These are phyloP conservation scores for Phytophthora brassicae DNA, from an alignment of 352 stramenopile species.

Conservation along the genomic window DNA sequence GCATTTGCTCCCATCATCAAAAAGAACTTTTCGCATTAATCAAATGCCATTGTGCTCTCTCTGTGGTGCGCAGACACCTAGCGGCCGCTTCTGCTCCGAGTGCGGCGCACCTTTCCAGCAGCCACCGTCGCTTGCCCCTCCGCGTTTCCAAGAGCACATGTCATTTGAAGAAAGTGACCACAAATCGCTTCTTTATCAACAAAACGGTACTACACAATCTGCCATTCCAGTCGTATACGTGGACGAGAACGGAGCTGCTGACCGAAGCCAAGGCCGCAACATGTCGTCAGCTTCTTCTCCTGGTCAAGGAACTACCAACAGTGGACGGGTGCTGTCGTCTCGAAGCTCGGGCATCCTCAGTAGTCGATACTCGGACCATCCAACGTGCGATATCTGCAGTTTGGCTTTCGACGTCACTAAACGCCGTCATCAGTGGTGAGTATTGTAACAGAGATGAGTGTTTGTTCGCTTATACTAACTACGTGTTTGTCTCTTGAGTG, in stretches of 20 bases:
- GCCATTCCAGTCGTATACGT: conserved; percentile 38
- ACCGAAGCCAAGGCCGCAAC: conserved; percentile 12
- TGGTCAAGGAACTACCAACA: conserved; percentile 8
- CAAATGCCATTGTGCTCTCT: conserved; percentile 11
- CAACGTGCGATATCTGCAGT: conserved; percentile 67
- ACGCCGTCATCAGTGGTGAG: conserved; percentile 62
- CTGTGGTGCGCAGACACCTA: conserved; percentile 16
- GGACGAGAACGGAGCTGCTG: conserved; percentile 9
- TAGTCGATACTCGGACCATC: conserved; percentile 58
- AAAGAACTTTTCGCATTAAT: neutral
- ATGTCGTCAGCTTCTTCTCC: conserved; percentile 13
- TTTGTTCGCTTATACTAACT: conserved; percentile 7
- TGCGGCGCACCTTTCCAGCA: conserved; percentile 30
- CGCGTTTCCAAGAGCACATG: conserved; percentile 33
- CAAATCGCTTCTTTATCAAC: conserved; percentile 32
- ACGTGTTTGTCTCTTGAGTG: conserved; percentile 4
- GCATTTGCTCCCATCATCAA: conserved; percentile 8
- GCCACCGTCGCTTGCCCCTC: conserved; percentile 13
- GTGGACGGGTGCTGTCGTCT: conserved; percentile 3
- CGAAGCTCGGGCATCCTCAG: conserved; percentile 36
- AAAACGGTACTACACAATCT: neutral
- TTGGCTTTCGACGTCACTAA: conserved; percentile 63
- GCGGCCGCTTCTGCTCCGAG: conserved; percentile 38
- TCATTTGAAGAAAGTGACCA: conserved; percentile 31
- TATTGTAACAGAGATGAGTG: neutral